These are phyloP conservation scores for Saitozyma sp. DNA, from an alignment of 768 basidiomycete species.

Conservation along the genomic window DNA sequence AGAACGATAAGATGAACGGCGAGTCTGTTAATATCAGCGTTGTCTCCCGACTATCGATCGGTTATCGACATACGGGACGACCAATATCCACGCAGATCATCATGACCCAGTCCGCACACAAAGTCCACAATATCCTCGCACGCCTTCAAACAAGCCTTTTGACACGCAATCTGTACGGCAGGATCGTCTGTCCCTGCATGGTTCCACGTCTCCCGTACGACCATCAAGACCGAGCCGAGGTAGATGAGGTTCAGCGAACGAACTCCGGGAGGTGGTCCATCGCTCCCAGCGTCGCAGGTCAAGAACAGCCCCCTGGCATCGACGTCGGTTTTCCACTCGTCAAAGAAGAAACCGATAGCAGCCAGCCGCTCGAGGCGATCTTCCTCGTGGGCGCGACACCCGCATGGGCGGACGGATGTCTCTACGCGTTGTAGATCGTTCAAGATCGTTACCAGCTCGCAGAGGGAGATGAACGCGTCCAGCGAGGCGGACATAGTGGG, in stretches of 20 bases:
- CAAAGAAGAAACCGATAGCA: slow-evolving; percentile 1
- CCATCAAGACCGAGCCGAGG: not conserved
- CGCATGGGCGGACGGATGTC: too few relatives aligned
- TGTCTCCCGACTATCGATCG: too few relatives aligned
- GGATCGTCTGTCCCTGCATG: not conserved
- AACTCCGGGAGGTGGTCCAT: not conserved
- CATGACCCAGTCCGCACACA: slow-evolving; percentile 1
- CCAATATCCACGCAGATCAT: slow-evolving; percentile 3
- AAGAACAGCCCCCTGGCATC: not conserved
- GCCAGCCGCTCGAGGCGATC: not conserved
- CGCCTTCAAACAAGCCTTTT: not conserved
- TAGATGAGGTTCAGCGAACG: not conserved
- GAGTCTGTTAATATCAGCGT: too few relatives aligned
- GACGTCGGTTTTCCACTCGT: not conserved
- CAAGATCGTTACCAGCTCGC: too few relatives aligned
- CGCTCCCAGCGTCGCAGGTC: not conserved
- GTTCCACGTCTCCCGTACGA: not conserved
- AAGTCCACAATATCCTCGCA: slow-evolving; percentile 4
- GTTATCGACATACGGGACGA: not conserved
- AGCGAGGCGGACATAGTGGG: not conserved
- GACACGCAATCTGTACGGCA: not conserved
- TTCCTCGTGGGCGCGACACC: too few relatives aligned
- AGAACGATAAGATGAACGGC: too few relatives aligned
- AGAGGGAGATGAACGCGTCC: not conserved
- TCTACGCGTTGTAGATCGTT: too few relatives aligned